Evolutionary conservation across 331 rosid species (phyloP), one percentile per base, ranked within the genome.

Genomic region (Arachis monticola): DNA sequence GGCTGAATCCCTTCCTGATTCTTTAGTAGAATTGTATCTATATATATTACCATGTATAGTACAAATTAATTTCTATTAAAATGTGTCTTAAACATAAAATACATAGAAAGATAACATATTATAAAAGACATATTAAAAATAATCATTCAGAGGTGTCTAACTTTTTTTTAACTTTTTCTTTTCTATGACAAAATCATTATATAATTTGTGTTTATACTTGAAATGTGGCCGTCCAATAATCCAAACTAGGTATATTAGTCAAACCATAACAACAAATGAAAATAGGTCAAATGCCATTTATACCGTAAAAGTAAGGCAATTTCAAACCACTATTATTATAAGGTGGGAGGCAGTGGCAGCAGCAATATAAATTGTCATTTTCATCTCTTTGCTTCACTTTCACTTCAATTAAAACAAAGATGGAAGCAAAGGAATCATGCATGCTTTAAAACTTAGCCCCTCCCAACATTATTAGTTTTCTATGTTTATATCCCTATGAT

Each of bases 381-480:
- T 77, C 73, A 69, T 64, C 73, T 72, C 69, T 75, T 69, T 77
- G 63, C 80, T 69, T 78, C 67, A 32, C 81, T 64, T 75, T 79
- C 76, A 64, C 80, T 76, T 75, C 83, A 82, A 67, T 55, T 42
- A 60, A 75, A 76, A 30, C 55, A 60, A 38, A 14, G 32, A 31
- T 11, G 42, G 14, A 30, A 35, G 5, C 32, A 69, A 58, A 11
- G 53, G 17, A 53, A 22, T 22, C 27, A 22, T 22, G 27, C 42
- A 41, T 65, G 67, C 51, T 35, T 75, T 62, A 41, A 62, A 66
- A 63, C 72, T 13, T n/a, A 2, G 45, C 75, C 5, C 6, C 67
- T 63, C 70, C 48, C 58, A 66, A 68, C 53, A 72, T 56, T 60
- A 63, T 56, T 60, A 63, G 44, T 22, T 60, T 22, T 22, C 27